Evolutionary conservation across 441 rosid species (phyloP), one percentile per base, ranked within the genome.

Genomic region (Theobroma grandiflorum): DNA sequence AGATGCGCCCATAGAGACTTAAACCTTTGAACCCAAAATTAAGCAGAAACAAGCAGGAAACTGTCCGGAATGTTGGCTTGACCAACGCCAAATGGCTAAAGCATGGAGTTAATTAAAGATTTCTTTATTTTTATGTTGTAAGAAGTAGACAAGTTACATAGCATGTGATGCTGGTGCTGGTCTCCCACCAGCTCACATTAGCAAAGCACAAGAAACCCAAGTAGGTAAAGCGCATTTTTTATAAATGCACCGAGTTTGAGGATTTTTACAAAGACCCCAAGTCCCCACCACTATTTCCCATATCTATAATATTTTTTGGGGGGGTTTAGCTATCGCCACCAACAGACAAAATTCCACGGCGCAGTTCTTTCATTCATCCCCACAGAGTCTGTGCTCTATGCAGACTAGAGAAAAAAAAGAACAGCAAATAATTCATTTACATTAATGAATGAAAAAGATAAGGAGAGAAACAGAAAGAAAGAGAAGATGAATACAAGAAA

Each of bases 171-270:
- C 31, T 26, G 31, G 42, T 35, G 75, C 74, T 83, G 82, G 76
- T 81, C 85, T 83, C 83, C 82, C 77, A 78, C 75, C 79, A 45
- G 70, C 77, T 84, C 80, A 78, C 81, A 62, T 7, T 68, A n/a
- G 52, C 81, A 73, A 65, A 64, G 76, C 81, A 65, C 77, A 70
- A 53, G 76, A 40, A 79, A 47, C 40, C n/a, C 82, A 80, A 64
- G 83, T 33, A 22, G 80, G 83, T 58, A 61, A 74, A 72, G 59
- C 45, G 58, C 78, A 71, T 66, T 57, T 82, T 59, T 43, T 76
- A 72, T 84, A 45, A 80, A 77, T 82, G 82, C 78, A 14, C 72
- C 58, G 37, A 50, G 55, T 77, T 50, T 74, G 15, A 37, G 73
- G 6, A 22, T 9, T 22, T 35, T 6, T 68, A 40, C 14, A 31